Evolutionary conservation across 176 grass and related monocot genomes (phyloP), one percentile per base, ranked within the genome.

Genomic region (Guadua angustifolia): DNA sequence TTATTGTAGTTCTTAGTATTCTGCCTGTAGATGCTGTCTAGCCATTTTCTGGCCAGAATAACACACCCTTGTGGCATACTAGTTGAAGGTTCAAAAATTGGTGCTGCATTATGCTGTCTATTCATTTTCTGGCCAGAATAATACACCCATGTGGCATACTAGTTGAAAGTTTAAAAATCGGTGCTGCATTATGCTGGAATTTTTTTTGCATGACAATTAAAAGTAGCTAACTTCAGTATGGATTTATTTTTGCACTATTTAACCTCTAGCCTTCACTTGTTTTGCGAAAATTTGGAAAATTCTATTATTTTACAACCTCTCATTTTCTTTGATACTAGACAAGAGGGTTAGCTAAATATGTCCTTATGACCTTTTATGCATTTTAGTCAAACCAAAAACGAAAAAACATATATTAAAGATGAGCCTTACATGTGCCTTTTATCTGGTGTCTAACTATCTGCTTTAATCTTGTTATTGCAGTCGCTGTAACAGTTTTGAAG

Each of bases 401-500:
- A 38, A 12, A 61, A 47, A 58, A 15, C 43, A 52, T 29, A 29
- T 29, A 17, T n/a, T 33, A 86, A 81, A 51, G 26, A 69, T 22
- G 3, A 63, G 6, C 19, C 17, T 81, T 60, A 47, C 22, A 39
- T 74, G 56, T 61, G 5, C 43, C 61, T 71, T 15, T 24, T 76
- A 7, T 78, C 7, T 17, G 22, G 2, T 78, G 63, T 50, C 64
- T 83, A 79, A 83, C 40, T 83, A 12, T 72, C 58, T 13, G 29
- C 52, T 74, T 88, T 40, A 58, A 82, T 92, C 12, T 76, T 79
- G 65, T 84, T 94, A 46, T 73, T 90, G 68, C 84, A 99, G 96
- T 85, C 91, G 91, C 5, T 99, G 96, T 83, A 95, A 94, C 80
- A 94, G 88, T 82, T 94, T 95, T 26, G 89, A 99, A 87, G 96